Base-by-base conservation (phyloP, 192 early-diverging fungal genomes). In the Coemansia sp. region DNA sequence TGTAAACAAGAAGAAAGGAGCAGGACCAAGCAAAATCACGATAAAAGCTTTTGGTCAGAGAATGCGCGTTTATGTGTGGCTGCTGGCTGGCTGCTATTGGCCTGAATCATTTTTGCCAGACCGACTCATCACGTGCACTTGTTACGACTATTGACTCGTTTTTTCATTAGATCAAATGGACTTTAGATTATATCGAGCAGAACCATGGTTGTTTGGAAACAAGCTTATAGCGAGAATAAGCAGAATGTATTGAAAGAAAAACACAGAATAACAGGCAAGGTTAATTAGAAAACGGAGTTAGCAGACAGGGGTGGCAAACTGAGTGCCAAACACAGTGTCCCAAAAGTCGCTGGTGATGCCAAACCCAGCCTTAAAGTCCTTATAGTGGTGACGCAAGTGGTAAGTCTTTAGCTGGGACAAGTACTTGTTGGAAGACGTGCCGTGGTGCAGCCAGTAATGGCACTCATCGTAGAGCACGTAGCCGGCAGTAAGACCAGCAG, bases 401-500 rank as follows among this genome's bases (percentile, higher is more conserved):
- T 96, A 96, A 6, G 89, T 88, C 74, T 98, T 98, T 87, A 98
- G 92, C 59, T 91, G 87, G 50, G 80, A 85, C 59, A 94, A 85
- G 77, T 93, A 88, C 41, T 83, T 69, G 45, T 84, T 82, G 59
- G 84, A 80, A 7, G 92, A 89, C 26, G 85, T 83, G 43, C 91
- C 92, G 73, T 98, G 96, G 77, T 98, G 96, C 26, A 95, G 85
- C 83, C 94, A 94, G 74, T 96, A 98, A 69, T 98, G 96, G 10
- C 87, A 92, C 65, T 91, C 77, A 68, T 98, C 96, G 80, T 98
- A 98, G n/a, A 88, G 67, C 35, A 98, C 81, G 67, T 94, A 98
- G 31, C 94, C 96, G 35, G 85, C 69, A 27, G 89, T 71, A 21
- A 89, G 82, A 3, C 96, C 96, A 6, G 89, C 82, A 61, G 87